Evolutionary conservation across 225 moss, liverwort and hornwort species (phyloP).

Genomic region (Asterella californica): DNA sequence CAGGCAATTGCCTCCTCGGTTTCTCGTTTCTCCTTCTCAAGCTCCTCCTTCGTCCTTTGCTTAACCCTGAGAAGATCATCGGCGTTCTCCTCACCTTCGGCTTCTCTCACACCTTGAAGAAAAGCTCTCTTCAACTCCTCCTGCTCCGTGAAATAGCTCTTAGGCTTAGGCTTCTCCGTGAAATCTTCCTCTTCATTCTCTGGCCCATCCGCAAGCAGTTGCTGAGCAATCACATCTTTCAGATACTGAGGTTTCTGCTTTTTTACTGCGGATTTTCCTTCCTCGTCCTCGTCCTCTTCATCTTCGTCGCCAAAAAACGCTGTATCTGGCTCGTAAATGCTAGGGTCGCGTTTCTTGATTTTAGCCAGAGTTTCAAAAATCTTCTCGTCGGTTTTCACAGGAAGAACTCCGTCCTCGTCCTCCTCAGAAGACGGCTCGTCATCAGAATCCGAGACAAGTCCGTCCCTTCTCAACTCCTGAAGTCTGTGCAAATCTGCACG

Average conservation of each 20-base stretch:
- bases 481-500: conserved; percentile 86
- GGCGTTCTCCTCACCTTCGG: conserved; percentile 51
- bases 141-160: conserved; percentile 75
- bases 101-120: conserved; percentile 53
- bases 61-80: conserved; percentile 64
- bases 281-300: conserved; percentile 42
- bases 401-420: conserved; percentile 76
- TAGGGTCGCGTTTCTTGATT: conserved; percentile 78
- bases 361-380: conserved; percentile 83
- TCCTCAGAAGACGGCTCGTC: conserved; percentile 58
- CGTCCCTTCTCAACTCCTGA: conserved; percentile 81
- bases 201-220: conserved; percentile 57
- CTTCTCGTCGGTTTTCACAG: conserved; percentile 55
- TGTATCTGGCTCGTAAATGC: conserved; percentile 63
- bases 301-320: conserved; percentile 69
- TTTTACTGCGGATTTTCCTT: conserved; percentile 15
- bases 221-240: conserved; percentile 87
- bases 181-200: conserved; percentile 36
- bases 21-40: conserved; percentile 61
- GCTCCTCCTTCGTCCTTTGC: conserved; percentile 62
- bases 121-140: conserved; percentile 82
- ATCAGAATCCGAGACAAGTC: conserved; percentile 55
- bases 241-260: conserved; percentile 83
- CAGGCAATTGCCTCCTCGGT: conserved; percentile 61
- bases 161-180: conserved; percentile 26